Conservation (phyloP, 495 filamentous ascomycete genomes). For the Penicillium cosmopolitanum region DNA sequence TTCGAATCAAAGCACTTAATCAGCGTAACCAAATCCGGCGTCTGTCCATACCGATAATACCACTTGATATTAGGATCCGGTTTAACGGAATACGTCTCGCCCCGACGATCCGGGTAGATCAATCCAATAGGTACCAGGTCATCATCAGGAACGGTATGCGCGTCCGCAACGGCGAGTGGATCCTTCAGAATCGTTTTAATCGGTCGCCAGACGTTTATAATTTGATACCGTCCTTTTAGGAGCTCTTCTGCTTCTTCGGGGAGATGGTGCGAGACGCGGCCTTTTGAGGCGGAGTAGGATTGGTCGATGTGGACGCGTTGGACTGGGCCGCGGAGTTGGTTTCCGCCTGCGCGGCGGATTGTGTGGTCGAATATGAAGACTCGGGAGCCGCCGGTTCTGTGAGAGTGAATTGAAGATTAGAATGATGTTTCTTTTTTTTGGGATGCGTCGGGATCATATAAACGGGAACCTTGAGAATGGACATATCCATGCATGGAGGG, state of each 20-base stretch:
- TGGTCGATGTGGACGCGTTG: conserved; percentile 75
- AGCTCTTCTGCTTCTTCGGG: conserved; percentile 65
- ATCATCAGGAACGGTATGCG: conserved; percentile 45
- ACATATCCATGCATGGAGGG: neutral
- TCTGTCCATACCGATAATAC: conserved; percentile 56
- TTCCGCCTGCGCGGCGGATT: conserved; percentile 56
- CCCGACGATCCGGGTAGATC: conserved; percentile 53
- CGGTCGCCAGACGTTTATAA: conserved; percentile 82
- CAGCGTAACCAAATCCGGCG: conserved; percentile 62
- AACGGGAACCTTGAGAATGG: no score
- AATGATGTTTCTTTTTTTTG: neutral
- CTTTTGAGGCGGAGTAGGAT: conserved; percentile 60
- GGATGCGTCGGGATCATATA: no score
- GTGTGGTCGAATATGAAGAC: conserved; percentile 80
- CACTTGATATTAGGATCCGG: conserved; percentile 49
- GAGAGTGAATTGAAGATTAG: neutral
- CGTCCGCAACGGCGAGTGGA: conserved; percentile 65
- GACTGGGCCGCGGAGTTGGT: conserved; percentile 60
- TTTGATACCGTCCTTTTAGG: conserved; percentile 66
- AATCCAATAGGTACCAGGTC: conserved; percentile 51
- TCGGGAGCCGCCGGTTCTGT: conserved; percentile 54
- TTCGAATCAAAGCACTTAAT: conserved; percentile 77
- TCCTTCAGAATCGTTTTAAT: conserved; percentile 66
- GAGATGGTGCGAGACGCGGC: conserved; percentile 62
- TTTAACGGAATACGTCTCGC: conserved; percentile 50